A percentile compares a stretch with the other conserved stretches of the same genome.
phyloP scores from a whole-genome alignment of 495 filamentous ascomycete genomes.

The Aspergillus nanangensis region DNA sequence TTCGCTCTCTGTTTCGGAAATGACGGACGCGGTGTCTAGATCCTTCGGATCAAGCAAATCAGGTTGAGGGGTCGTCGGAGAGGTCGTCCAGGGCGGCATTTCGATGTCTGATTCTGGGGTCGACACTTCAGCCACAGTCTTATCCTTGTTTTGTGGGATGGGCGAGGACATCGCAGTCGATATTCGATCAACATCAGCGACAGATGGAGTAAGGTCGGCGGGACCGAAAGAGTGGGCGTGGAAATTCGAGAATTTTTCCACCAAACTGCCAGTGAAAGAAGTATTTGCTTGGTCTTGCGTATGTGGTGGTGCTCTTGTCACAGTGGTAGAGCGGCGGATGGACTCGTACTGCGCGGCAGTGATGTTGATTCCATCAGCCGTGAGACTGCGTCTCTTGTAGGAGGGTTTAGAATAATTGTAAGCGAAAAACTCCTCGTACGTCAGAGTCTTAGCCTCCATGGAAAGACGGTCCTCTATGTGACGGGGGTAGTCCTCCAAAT shows the following conservation, averaged over 20 bases:
- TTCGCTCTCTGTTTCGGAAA: slow-evolving; percentile 10
- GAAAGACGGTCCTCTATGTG: slow-evolving; percentile 24
- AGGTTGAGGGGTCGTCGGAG: neutral
- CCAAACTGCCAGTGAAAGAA: slow-evolving; percentile 29
- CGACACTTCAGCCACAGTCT: too few relatives aligned
- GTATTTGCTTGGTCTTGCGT: neutral
- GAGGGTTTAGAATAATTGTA: slow-evolving; percentile 20
- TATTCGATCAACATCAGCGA: slow-evolving; percentile 7
- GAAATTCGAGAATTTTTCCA: slow-evolving; percentile 24
- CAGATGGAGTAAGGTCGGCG: slow-evolving; percentile 4
- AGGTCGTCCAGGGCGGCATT: neutral
- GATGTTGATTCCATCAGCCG: slow-evolving; percentile 20
- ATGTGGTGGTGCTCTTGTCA: too few relatives aligned
- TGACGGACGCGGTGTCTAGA: slow-evolving; percentile 1
- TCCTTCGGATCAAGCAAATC: neutral
- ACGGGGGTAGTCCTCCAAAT: slow-evolving; percentile 33
- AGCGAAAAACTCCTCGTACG: slow-evolving; percentile 34
- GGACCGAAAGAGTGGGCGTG: slow-evolving; percentile 23
- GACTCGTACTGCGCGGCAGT: slow-evolving; percentile 25
- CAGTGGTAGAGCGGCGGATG: too few relatives aligned
- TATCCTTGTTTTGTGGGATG: neutral
- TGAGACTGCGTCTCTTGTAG: slow-evolving; percentile 35
- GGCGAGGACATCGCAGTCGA: slow-evolving; percentile 8
- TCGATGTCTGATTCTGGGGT: neutral
- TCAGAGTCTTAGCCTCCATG: slow-evolving; percentile 13